phyloP scores from a whole-genome alignment of 805 yeast genomes.

The Starmerella scarabaei region DNA sequence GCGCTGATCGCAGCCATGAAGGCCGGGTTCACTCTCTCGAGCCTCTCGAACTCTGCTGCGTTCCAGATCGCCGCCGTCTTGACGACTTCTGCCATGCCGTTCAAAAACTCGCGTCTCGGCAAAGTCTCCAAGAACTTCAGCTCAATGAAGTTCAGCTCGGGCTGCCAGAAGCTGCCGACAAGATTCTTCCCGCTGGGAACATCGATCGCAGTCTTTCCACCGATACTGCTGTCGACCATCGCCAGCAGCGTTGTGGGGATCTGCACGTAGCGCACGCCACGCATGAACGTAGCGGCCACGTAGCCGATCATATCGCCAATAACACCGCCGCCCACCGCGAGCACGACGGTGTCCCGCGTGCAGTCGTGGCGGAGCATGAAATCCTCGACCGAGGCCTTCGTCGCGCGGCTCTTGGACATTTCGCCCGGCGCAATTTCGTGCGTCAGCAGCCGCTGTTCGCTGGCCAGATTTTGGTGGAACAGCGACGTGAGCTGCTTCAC shows the following conservation, averaged over 20 bases:
- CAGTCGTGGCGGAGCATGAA: conserved; percentile 70
- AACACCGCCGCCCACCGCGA: conserved; percentile 97
- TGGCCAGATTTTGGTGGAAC: conserved; percentile 8
- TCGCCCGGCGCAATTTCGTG: conserved; percentile 88
- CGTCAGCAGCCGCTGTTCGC: conserved; percentile 42
- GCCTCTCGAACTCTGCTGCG: conserved; percentile 69
- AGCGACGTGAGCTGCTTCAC: conserved; percentile 37
- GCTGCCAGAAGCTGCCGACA: conserved; percentile 97
- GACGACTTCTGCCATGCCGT: conserved; percentile 96
- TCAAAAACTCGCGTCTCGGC: conserved; percentile 87
- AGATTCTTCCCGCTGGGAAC: conserved; percentile 93
- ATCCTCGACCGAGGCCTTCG: conserved; percentile 90
- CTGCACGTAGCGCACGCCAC: conserved; percentile 90
- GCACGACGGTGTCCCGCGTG: conserved; percentile 85
- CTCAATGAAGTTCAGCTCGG: conserved; percentile 75
- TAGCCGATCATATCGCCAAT: conserved; percentile 98
- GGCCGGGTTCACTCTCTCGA: conserved; percentile 59
- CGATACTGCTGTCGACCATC: conserved; percentile 97
- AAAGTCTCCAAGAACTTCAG: conserved; percentile 73
- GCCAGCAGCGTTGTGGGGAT: conserved; percentile 87
- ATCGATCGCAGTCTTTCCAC: conserved; percentile 97
- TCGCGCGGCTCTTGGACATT: conserved; percentile 70
- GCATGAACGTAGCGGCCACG: conserved; percentile 98
- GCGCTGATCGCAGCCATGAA: conserved; percentile 55
- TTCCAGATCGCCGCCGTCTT: conserved; percentile 98